Percentiles rank a stretch among this genome's conserved stretches.
Evolutionary conservation across 306 rosid genomes (phyloP).

Genomic region (Fagus sylvatica): DNA sequence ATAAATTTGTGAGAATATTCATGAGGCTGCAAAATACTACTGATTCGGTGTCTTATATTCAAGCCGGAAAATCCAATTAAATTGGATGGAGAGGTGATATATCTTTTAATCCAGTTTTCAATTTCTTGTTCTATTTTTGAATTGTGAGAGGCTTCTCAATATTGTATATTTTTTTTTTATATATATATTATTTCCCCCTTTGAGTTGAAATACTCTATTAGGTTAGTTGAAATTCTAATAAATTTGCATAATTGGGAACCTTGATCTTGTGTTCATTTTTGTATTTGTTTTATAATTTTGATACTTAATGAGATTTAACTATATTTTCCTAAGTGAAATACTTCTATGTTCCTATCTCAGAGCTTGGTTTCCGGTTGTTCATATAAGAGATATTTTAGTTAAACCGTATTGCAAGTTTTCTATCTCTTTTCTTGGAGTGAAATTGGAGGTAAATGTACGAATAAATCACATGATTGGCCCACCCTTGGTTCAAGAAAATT

Average conservation of each 20-base stretch:
- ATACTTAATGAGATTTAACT: background rate
- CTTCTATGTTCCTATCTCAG: background rate
- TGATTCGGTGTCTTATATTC: conserved; percentile 30
- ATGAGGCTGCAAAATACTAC: conserved; percentile 55
- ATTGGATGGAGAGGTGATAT: conserved; percentile 51
- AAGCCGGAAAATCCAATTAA: conserved; percentile 48
- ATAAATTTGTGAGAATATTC: conserved; percentile 45
- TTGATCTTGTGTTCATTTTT: background rate
- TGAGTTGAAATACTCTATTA: conserved; percentile 34
- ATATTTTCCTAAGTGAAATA: background rate
- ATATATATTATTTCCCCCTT: conserved; percentile 23
- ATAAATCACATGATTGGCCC: background rate
- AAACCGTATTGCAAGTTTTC: background rate
- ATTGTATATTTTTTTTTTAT: conserved; percentile 62
- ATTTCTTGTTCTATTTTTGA: conserved; percentile 44
- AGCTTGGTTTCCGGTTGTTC: background rate
- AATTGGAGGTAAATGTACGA: background rate
- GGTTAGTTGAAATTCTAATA: conserved; percentile 51
- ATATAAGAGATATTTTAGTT: background rate
- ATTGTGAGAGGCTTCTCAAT: conserved; percentile 49
- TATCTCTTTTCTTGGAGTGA: background rate
- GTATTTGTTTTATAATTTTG: background rate
- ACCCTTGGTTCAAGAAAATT: background rate
- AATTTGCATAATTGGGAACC: conserved; percentile 37
- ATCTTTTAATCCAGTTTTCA: conserved; percentile 48